Percentiles rank a stretch among this genome's conserved stretches.
Conservation (phyloP, 805 yeast genomes). For the Wickerhamiella qilinensis region DNA sequence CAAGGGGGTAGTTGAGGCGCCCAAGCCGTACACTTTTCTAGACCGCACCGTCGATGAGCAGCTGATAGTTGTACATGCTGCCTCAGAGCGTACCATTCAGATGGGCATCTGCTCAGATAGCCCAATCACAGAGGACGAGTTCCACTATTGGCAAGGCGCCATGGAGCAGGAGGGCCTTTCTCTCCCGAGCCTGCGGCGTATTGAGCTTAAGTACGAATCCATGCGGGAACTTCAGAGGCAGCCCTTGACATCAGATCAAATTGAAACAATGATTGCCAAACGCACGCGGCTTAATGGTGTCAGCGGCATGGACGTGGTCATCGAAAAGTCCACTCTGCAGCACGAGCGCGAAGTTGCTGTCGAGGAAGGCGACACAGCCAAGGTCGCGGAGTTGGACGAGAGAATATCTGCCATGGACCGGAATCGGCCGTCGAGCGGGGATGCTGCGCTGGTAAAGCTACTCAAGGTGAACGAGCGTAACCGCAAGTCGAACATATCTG, state of each 20-base stretch:
- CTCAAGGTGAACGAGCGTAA: slow-evolving; percentile 72
- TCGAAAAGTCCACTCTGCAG: slow-evolving; percentile 51
- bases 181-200: slow-evolving; percentile 47
- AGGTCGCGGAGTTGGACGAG: slow-evolving; percentile 20
- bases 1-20: slow-evolving; percentile 35
- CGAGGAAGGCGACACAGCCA: slow-evolving; percentile 25
- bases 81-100: slow-evolving; percentile 55
- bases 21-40: slow-evolving; percentile 34
- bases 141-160: slow-evolving; percentile 47
- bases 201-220: slow-evolving; percentile 48
- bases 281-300: slow-evolving; percentile 48
- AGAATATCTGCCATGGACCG: slow-evolving; percentile 18
- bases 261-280: slow-evolving; percentile 60
- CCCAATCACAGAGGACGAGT: slow-evolving; percentile 54
- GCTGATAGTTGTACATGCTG: slow-evolving; percentile 69
- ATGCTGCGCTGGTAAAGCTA: slow-evolving; percentile 36
- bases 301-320: slow-evolving; percentile 59
- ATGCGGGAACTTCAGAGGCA: slow-evolving; percentile 46
- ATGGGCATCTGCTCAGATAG: slow-evolving; percentile 71
- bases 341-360: slow-evolving; percentile 64
- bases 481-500: slow-evolving; percentile 61
- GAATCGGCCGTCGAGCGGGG: slow-evolving; percentile 3
- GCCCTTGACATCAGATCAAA: slow-evolving; percentile 51
- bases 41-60: slow-evolving; percentile 37
- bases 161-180: slow-evolving; percentile 39